Base-by-base conservation (phyloP, 2,329 filamentous ascomycete genomes). In the Botrytis cinerea region DNA sequence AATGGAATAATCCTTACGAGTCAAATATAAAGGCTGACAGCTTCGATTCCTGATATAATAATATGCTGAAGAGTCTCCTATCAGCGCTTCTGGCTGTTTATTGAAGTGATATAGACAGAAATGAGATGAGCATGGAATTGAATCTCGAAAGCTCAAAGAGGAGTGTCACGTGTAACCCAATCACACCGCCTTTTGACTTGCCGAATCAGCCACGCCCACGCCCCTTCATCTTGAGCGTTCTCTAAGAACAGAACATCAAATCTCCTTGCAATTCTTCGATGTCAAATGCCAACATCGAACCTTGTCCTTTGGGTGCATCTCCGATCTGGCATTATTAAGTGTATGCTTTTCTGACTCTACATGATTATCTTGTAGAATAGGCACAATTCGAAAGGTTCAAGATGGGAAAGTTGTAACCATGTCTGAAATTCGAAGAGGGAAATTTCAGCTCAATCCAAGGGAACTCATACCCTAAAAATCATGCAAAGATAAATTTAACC, bases 121-220 rank as follows among this genome's bases (percentile, higher is more conserved):
- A 28, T 54, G n/a, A 25, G 25, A 45, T 40, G 43, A 20, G 46
- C 10, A 48, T 25, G 46, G 46, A 48, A 48, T 12, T 48, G 9
- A 18, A 28, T 54, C n/a, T 28, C 51, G 14, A 28, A 4, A 54
- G 14, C 2, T 32, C 25, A 2, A n/a, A 57, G n/a, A n/a, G 25
- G 3, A 0, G 48, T 28, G 51, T 57, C n/a, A 57, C 51, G 51
- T 57, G 51, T 0, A 0, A 3, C 9, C 0, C 2, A 16, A 18
- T 2, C n/a, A 28, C n/a, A 57, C 51, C 51, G 14, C 51, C 6
- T 57, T 57, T 57, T 32, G 16, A 28, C 28, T 20, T 62, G 38
- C 38, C 25, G 40, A 45, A 25, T 45, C 1, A 63, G 38, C 61
- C 38, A 63, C 40, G 61, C 61, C 61, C 32, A 32, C 32, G 32